phyloP scores from a whole-genome alignment of 257 asterid species.

The Hygrophila difformis region DNA sequence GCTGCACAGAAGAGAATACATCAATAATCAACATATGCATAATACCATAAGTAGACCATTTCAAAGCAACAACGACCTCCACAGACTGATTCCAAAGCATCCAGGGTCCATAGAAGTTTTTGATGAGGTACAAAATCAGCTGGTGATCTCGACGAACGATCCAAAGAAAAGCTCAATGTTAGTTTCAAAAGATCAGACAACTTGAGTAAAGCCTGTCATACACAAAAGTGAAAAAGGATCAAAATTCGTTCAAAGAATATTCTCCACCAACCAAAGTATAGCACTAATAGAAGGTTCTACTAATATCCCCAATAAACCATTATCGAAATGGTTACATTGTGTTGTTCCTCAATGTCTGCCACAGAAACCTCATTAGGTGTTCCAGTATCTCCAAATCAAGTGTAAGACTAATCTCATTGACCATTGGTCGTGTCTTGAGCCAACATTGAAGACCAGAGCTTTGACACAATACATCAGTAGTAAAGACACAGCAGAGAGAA shows the following conservation, averaged over 20 bases:
- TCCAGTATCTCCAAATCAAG: slow-evolving; percentile 59
- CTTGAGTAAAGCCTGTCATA: slow-evolving; percentile 42
- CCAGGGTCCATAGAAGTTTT: slow-evolving; percentile 69
- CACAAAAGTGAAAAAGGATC: slow-evolving; percentile 8
- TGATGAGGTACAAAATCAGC: slow-evolving; percentile 73
- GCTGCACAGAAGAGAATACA: slow-evolving; percentile 26
- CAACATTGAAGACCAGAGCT: slow-evolving; percentile 46
- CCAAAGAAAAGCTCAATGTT: slow-evolving; percentile 45
- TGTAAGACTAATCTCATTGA: slow-evolving; percentile 64
- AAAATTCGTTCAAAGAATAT: background rate
- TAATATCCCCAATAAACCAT: background rate
- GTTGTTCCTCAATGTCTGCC: slow-evolving; percentile 42
- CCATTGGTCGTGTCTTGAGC: slow-evolving; percentile 53
- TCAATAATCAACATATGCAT: slow-evolving; percentile 11
- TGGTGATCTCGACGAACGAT: slow-evolving; percentile 67
- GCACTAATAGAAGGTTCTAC: slow-evolving; percentile 1
- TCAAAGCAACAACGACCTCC: slow-evolving; percentile 35
- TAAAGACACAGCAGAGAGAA: slow-evolving; percentile 55
- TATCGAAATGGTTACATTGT: slow-evolving; percentile 22
- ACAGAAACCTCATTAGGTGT: slow-evolving; percentile 37
- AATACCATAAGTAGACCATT: slow-evolving; percentile 8
- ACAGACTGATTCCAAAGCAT: slow-evolving; percentile 47
- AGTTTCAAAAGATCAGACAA: slow-evolving; percentile 36
- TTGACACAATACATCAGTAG: slow-evolving; percentile 38
- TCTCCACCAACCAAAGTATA: slow-evolving; percentile 6